Percentiles rank a stretch among this genome's conserved stretches.
phyloP scores from a whole-genome alignment of 345 rosid genomes.

The Cardamine occulta region DNA sequence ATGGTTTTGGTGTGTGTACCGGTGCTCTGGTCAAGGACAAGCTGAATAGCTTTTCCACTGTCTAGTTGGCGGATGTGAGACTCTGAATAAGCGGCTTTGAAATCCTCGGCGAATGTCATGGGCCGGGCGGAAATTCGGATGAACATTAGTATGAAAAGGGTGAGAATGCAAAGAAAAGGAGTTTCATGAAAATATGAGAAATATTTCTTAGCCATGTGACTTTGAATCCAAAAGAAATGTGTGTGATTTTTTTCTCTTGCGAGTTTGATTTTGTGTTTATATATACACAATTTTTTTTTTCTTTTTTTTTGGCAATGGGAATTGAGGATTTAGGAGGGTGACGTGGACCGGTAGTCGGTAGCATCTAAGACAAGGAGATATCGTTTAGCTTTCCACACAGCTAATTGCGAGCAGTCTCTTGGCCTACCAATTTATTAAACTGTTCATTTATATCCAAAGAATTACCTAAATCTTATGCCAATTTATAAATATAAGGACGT shows the following conservation, averaged over 20 bases:
- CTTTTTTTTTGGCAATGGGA: slow-evolving; percentile 34
- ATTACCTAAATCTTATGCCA: slow-evolving; percentile 19
- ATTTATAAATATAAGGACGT: not conserved
- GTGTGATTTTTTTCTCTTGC: not conserved
- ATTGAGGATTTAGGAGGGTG: slow-evolving; percentile 35
- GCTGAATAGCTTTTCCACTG: slow-evolving; percentile 80
- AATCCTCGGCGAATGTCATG: slow-evolving; percentile 66
- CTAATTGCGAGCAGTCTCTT: slow-evolving; percentile 70
- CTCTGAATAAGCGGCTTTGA: slow-evolving; percentile 71
- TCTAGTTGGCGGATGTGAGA: slow-evolving; percentile 70
- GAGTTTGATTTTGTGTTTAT: slow-evolving; percentile 39
- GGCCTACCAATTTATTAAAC: slow-evolving; percentile 50
- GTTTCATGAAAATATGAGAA: slow-evolving; percentile 3
- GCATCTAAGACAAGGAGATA: slow-evolving; percentile 46
- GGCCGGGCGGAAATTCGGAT: slow-evolving; percentile 55
- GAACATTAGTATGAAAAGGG: slow-evolving; percentile 39
- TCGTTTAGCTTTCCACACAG: slow-evolving; percentile 70
- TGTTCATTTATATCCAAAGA: not conserved
- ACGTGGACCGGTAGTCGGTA: slow-evolving; percentile 43
- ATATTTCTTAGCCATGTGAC: slow-evolving; percentile 28
- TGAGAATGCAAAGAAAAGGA: slow-evolving; percentile 32
- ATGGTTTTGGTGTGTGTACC: slow-evolving; percentile 45
- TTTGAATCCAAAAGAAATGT: not conserved
- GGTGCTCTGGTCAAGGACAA: slow-evolving; percentile 76
- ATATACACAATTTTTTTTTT: slow-evolving; percentile 3